Percentiles rank a stretch among this genome's conserved stretches.
These are phyloP conservation scores for Saccharomycopsis schoenii DNA, from an alignment of 805 yeast genomes.

Conservation along the genomic window DNA sequence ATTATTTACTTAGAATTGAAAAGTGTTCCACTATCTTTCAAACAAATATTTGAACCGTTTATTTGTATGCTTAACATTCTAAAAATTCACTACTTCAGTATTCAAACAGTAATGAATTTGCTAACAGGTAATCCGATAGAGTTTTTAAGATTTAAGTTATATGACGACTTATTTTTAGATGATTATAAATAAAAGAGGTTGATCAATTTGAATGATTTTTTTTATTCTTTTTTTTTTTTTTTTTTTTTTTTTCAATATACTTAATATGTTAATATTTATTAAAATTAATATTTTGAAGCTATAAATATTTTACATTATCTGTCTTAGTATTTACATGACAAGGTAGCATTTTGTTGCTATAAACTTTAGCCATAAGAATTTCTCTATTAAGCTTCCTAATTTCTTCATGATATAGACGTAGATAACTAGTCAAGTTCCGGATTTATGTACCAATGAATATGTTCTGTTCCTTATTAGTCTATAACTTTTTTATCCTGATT, in stretches of 20 bases:
- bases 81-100: conserved; percentile 34
- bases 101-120: conserved; percentile 30
- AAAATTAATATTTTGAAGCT: not conserved
- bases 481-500: conserved; percentile 30
- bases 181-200: conserved; percentile 29
- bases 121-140: conserved; percentile 35
- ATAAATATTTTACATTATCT: not conserved
- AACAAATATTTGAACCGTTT: conserved; percentile 41
- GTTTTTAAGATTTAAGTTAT: conserved; percentile 39
- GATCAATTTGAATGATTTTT: not conserved
- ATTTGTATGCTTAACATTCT: conserved; percentile 31
- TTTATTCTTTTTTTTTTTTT: not conserved
- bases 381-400: too few species aligned
- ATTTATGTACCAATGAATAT: not conserved
- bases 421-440: too few species aligned
- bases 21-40: conserved; percentile 36
- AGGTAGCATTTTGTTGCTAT: not conserved
- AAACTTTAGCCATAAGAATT: not conserved
- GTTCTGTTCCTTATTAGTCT: conserved; percentile 31
- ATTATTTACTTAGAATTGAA: conserved; percentile 24
- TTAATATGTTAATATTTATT: not conserved
- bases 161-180: conserved; percentile 31
- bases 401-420: too few species aligned
- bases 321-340: not conserved
- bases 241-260: not conserved